Percentiles rank a stretch among this genome's conserved stretches.
phyloP scores from a whole-genome alignment of 1,284 basidiomycete species.

The Sporisorium iseilematis-ciliati region DNA sequence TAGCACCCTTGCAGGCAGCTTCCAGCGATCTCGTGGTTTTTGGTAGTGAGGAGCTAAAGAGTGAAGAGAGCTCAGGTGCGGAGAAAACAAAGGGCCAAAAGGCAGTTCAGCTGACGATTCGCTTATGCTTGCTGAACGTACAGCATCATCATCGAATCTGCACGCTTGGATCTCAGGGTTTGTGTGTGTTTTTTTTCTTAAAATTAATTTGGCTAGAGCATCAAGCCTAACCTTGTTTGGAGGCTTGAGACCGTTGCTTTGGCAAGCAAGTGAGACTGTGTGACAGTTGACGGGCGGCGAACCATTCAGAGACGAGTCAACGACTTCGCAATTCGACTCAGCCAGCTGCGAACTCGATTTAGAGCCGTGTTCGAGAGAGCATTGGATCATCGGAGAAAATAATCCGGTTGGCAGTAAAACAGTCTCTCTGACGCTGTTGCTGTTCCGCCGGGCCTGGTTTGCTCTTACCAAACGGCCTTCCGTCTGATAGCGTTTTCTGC shows the following conservation, averaged over 20 bases:
- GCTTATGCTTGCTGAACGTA: slow-evolving; percentile 24
- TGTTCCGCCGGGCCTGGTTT: too few species aligned
- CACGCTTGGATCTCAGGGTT: not conserved
- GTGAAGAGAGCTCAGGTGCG: not conserved
- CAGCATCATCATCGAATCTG: slow-evolving; percentile 34
- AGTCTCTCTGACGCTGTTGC: too few species aligned
- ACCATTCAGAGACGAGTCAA: not conserved
- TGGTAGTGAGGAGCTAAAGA: not conserved
- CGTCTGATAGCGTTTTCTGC: too few species aligned
- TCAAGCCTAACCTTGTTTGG: slow-evolving; percentile 2
- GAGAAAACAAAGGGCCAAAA: slow-evolving; percentile 1
- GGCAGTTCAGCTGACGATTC: slow-evolving; percentile 25
- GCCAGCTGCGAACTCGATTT: not conserved
- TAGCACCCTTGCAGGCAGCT: too few species aligned
- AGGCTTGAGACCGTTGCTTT: slow-evolving; percentile 21
- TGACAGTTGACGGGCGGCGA: not conserved
- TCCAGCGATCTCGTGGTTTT: too few species aligned
- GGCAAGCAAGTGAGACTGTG: slow-evolving; percentile 14
- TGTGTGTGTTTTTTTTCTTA: not conserved
- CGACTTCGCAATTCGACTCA: not conserved
- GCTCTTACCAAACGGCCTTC: too few species aligned
- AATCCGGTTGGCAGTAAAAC: too few species aligned
- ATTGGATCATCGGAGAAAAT: too few species aligned
- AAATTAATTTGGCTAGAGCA: not conserved
- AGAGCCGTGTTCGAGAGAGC: too few species aligned